Conservation (phyloP, 2,329 filamentous ascomycete genomes). For the Cladosporium cucumerinum region DNA sequence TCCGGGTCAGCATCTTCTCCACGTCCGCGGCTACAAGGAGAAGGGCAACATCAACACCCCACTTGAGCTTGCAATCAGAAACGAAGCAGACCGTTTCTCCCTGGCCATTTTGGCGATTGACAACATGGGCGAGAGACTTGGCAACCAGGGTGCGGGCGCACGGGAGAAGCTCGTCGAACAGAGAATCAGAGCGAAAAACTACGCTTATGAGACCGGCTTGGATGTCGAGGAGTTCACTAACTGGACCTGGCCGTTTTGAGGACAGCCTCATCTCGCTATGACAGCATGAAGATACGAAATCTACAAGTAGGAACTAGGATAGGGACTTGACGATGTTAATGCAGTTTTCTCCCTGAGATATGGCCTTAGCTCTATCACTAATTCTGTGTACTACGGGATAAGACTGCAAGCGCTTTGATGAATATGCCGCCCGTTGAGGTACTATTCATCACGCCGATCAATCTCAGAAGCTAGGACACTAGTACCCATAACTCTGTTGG, state of each 20-base stretch:
- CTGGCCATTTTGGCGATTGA: conserved; percentile 75
- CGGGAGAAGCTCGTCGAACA: conserved; percentile 63
- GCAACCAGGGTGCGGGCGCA: conserved; percentile 60
- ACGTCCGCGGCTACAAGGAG: conserved; percentile 76
- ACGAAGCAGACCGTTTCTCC: conserved; percentile 73
- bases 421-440: too few relatives aligned
- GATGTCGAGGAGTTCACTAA: conserved; percentile 64
- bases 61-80: conserved; percentile 72
- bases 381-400: too few relatives aligned
- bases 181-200: conserved; percentile 61
- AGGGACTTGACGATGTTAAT: neutral
- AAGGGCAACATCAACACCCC: conserved; percentile 84
- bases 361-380: too few relatives aligned
- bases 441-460: too few relatives aligned
- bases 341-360: neutral
- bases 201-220: conserved; percentile 67
- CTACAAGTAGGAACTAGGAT: neutral
- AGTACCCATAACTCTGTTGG: too few relatives aligned
- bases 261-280: neutral
- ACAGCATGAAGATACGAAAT: neutral
- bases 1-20: conserved; percentile 63
- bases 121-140: conserved; percentile 55
- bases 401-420: too few relatives aligned
- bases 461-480: too few relatives aligned
- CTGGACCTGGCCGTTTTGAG: conserved; percentile 60